Conservation (phyloP, 192 early-diverging fungal genomes). For the Backusella sp. region DNA sequence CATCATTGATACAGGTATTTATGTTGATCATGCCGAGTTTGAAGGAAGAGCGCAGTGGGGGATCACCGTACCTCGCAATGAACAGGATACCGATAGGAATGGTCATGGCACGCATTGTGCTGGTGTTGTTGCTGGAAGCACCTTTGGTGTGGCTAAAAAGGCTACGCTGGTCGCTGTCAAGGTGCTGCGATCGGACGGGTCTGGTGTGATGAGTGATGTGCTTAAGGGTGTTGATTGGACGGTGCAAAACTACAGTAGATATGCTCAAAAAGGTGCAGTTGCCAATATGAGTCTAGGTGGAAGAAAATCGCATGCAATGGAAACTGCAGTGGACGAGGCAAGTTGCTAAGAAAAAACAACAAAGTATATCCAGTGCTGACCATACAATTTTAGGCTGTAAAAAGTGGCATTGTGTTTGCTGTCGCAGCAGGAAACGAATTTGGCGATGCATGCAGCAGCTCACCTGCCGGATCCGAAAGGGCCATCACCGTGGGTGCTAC, state of each 20-base stretch:
- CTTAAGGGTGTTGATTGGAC: constrained; percentile 72
- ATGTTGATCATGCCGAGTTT: constrained; percentile 82
- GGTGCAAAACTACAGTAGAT: constrained; percentile 36
- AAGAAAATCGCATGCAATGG: constrained; percentile 72
- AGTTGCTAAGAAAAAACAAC: not conserved
- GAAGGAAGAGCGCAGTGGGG: constrained; percentile 85
- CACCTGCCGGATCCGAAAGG: constrained; percentile 74
- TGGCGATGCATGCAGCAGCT: constrained; percentile 81
- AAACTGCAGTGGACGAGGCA: constrained; percentile 69
- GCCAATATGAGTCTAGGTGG: constrained; percentile 96
- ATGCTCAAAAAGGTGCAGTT: constrained; percentile 68
- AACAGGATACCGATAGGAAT: constrained; percentile 59
- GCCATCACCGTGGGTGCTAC: constrained; percentile 91
- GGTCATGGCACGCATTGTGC: constrained; percentile 87
- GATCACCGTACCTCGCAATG: constrained; percentile 65
- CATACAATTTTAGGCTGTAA: constrained; percentile 48
- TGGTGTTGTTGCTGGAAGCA: constrained; percentile 78
- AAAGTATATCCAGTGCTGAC: too few species aligned
- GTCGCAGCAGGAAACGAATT: constrained; percentile 93
- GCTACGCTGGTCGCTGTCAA: constrained; percentile 91
- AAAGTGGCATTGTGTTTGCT: constrained; percentile 73
- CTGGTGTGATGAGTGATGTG: constrained; percentile 78
- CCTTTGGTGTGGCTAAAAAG: constrained; percentile 89
- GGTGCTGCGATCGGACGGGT: constrained; percentile 83
- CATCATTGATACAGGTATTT: constrained; percentile 92